phyloP scores from a whole-genome alignment of 2,329 filamentous ascomycete genomes.

The Nothomitra cinnamomea region DNA sequence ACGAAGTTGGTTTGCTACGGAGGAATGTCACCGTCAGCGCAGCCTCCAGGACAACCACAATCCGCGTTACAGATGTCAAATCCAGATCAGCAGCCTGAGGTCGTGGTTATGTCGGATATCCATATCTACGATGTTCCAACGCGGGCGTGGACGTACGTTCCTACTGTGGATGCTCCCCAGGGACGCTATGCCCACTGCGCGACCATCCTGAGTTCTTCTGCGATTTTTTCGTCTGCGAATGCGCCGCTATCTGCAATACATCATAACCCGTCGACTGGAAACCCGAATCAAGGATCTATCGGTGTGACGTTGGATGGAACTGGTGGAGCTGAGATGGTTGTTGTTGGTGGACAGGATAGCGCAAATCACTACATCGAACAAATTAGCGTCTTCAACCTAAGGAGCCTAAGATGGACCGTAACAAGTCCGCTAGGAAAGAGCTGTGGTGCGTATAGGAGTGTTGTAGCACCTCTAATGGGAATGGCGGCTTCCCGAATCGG shows the following conservation, averaged over 20 bases:
- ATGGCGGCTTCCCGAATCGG: constrained; percentile 50
- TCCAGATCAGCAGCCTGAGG: constrained; percentile 59
- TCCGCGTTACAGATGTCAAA: constrained; percentile 27
- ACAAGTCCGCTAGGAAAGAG: constrained; percentile 77
- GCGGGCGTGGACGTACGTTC: constrained; percentile 70
- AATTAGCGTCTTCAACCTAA: constrained; percentile 92
- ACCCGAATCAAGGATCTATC: constrained; percentile 73
- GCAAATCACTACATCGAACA: constrained; percentile 99
- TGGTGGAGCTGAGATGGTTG: constrained; percentile 90
- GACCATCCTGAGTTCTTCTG: constrained; percentile 75
- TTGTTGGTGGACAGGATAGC: constrained; percentile 90
- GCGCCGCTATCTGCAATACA: constrained; percentile 76
- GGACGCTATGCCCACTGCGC: constrained; percentile 95
- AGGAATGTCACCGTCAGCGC: constrained; percentile 75
- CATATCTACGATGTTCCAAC: constrained; percentile 83
- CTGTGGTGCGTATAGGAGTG: constrained; percentile 90
- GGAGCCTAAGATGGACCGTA: constrained; percentile 88
- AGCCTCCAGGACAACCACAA: constrained; percentile 24
- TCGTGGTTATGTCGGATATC: constrained; percentile 95
- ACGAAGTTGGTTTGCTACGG: constrained; percentile 96
- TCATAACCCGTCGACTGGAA: constrained; percentile 54
- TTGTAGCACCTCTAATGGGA: constrained; percentile 67
- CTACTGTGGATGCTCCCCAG: constrained; percentile 67
- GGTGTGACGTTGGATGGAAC: constrained; percentile 79
- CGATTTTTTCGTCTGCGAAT: constrained; percentile 67